phyloP scores from a whole-genome alignment of 441 rosid genomes.

The Manihot esculenta region DNA sequence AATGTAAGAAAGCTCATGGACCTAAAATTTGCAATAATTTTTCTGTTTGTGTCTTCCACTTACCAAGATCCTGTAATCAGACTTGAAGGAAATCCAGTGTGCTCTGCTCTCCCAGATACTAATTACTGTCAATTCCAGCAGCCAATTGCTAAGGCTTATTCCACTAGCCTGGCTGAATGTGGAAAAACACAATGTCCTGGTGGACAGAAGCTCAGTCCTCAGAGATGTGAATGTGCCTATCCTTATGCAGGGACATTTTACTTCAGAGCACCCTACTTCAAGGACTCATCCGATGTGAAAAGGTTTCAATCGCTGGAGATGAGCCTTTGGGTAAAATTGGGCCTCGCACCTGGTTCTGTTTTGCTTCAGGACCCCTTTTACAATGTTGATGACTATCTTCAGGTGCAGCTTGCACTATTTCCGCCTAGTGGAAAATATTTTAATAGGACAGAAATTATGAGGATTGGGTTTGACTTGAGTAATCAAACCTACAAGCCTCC shows the following conservation, averaged over 20 bases:
- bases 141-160: constrained; percentile 51
- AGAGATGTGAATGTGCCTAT: constrained; percentile 89
- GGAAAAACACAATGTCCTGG: constrained; percentile 59
- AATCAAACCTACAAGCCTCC: constrained; percentile 99
- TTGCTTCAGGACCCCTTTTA: constrained; percentile 77
- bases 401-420: constrained; percentile 76
- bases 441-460: constrained; percentile 60
- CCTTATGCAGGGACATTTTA: constrained; percentile 89
- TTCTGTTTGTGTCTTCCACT: neutral
- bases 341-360: constrained; percentile 86
- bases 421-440: constrained; percentile 60
- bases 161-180: constrained; percentile 90
- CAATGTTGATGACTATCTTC: constrained; percentile 88
- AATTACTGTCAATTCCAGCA: constrained; percentile 75
- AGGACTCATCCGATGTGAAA: constrained; percentile 62
- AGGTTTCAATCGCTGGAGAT: constrained; percentile 77
- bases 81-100: constrained; percentile 85
- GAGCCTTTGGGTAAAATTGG: constrained; percentile 75
- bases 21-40: constrained; percentile 2
- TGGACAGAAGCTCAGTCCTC: constrained; percentile 87
- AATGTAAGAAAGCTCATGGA: constrained; percentile 42
- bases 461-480: constrained; percentile 73
- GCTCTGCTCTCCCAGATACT: constrained; percentile 63
- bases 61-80: constrained; percentile 36
- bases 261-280: constrained; percentile 80